These are phyloP conservation scores for Populus hybrid DNA, from an alignment of 441 rosid genomes.

Conservation along the genomic window DNA sequence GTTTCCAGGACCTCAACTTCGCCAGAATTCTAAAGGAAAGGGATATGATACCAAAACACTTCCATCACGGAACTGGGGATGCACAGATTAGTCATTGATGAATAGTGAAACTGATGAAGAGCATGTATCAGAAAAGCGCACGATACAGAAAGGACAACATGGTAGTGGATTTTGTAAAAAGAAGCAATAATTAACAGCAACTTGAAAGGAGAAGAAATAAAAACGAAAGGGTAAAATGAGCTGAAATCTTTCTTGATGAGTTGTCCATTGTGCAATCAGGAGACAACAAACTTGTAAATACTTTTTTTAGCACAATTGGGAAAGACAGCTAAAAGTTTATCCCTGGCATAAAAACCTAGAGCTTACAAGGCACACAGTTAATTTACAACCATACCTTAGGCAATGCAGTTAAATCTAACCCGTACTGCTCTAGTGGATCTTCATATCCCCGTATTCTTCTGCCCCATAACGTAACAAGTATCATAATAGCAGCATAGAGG, in stretches of 20 bases:
- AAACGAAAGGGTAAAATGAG: background rate
- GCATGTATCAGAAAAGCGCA: background rate
- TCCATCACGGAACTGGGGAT: background rate
- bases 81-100: background rate
- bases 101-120: background rate
- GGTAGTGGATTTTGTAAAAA: background rate
- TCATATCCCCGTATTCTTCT: slow-evolving; percentile 77
- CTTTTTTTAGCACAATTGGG: background rate
- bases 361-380: background rate
- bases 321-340: background rate
- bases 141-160: background rate
- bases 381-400: slow-evolving; percentile 46
- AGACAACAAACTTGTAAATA: background rate
- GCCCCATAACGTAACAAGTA: slow-evolving; percentile 84
- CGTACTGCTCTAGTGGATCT: slow-evolving; percentile 74
- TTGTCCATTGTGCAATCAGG: background rate
- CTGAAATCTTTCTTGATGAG: background rate
- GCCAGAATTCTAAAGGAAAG: background rate
- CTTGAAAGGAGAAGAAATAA: background rate
- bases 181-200: background rate
- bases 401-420: slow-evolving; percentile 61
- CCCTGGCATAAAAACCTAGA: background rate
- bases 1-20: background rate
- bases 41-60: background rate
- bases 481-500: slow-evolving; percentile 68